Evolutionary conservation across 805 yeast species (phyloP), one percentile per base, ranked within the genome.

Genomic region (Wickerhamomyces sydowiorum): DNA sequence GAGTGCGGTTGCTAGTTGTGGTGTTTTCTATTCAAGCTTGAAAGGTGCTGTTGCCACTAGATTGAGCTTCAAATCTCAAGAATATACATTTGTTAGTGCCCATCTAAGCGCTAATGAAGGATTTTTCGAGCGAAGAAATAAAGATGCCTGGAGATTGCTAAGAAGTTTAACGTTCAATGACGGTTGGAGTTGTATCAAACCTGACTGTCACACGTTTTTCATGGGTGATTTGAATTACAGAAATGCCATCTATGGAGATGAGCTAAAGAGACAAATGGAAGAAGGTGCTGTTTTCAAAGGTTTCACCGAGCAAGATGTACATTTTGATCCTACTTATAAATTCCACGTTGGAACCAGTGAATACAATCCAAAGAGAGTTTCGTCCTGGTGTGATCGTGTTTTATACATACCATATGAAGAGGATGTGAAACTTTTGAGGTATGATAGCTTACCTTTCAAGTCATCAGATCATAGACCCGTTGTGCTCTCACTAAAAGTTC

Each of bases 311-410:
- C 71, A 79, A 0, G 56, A 64, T n/a, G 71, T 90, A 14, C 51
- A 52, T 0, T 90, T 90, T 58, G 67, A 66, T n/a, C 96, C 96
- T 10, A 85, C 95, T 0, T 90, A 83, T 66, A 90, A 90, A 62
- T 86, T 68, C 57, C 59, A 61, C 39, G 44, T 71, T 2, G 73
- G 76, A 25, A 68, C 80, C 0, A 39, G 48, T n/a, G 60, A 64
- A 9, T 85, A 76, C 58, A 75, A 76, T 45, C 33, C 58, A 2
- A 80, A 78, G 49, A 68, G 96, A 42, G 65, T 67, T 1, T 95
- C 96, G 0, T 82, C 95, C 7, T 90, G 96, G 95, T 89, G 96
- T 61, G 98, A 90, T 58, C 64, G 98, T 40, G 75, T 90, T 6
- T 58, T 90, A 36, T 86, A 66, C 53, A 73, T 75, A 42, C 56